Evolutionary conservation across 768 basidiomycete species (phyloP).

Genomic region (Pleurotus sapidus): DNA sequence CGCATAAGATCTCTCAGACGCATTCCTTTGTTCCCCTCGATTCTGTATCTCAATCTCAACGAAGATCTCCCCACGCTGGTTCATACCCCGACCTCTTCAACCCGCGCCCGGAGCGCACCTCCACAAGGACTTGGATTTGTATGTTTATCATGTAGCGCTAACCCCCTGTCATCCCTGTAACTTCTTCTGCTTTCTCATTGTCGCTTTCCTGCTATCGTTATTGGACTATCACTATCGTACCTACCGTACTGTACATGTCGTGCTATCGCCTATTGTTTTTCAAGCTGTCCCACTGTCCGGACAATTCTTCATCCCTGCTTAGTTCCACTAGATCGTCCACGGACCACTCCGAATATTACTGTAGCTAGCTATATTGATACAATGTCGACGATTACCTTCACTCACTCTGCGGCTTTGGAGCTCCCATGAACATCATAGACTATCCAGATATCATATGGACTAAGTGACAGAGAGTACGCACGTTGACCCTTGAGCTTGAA

Average conservation of each 20-base stretch:
- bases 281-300: no score
- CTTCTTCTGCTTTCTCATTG: background rate
- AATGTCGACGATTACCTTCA: no score
- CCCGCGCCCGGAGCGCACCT: background rate
- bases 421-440: no score
- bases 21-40: background rate
- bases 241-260: background rate
- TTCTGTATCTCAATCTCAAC: background rate
- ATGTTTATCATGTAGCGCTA: background rate
- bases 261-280: no score
- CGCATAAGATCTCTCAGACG: background rate
- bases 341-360: no score
- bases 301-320: no score
- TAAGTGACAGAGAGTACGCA: no score
- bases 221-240: slow-evolving; percentile 4
- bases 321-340: no score
- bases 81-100: background rate
- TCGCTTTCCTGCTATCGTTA: slow-evolving; percentile 5
- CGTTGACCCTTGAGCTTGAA: no score
- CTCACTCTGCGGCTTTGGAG: no score
- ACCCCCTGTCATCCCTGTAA: background rate
- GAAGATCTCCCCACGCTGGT: background rate
- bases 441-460: no score
- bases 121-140: background rate
- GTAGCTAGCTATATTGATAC: no score